Percentiles rank a stretch among this genome's conserved stretches.
Evolutionary conservation across 148 eudicot genomes (phyloP).

Genomic region (Chenopodium suecicum): DNA sequence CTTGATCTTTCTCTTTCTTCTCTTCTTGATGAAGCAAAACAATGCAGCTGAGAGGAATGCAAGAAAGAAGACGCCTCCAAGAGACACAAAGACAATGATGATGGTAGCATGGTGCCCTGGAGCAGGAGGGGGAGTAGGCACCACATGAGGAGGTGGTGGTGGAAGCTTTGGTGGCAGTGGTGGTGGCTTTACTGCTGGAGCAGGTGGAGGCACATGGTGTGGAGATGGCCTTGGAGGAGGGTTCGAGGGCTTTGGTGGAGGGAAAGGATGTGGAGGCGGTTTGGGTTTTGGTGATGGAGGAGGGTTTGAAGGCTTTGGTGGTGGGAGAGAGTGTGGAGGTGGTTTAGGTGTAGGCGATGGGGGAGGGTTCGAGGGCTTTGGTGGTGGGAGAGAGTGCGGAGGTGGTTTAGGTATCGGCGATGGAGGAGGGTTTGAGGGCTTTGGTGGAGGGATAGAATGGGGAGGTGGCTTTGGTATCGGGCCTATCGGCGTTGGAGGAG

Average conservation of each 20-base stretch:
- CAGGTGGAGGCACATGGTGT: conserved; percentile 29
- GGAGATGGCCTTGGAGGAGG: conserved; percentile 45
- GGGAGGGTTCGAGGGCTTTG: conserved; percentile 30
- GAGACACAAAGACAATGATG: conserved; percentile 55
- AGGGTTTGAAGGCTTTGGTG: conserved; percentile 23
- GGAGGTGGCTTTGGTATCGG: conserved; percentile 27
- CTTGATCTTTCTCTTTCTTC: conserved; percentile 44
- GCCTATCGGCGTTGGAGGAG: conserved; percentile 23
- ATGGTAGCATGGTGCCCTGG: conserved; percentile 54
- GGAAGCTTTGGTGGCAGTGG: conserved; percentile 35
- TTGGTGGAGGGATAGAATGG: conserved; percentile 25
- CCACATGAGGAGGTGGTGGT: conserved; percentile 39
- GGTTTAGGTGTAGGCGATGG: conserved; percentile 34
- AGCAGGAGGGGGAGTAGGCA: conserved; percentile 43
- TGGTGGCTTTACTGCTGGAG: conserved; percentile 37
- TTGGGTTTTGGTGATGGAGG: conserved; percentile 36
- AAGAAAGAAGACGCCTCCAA: conserved; percentile 81
- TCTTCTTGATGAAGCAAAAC: conserved; percentile 65
- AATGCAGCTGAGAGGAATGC: conserved; percentile 61
- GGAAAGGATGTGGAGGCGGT: conserved; percentile 34
- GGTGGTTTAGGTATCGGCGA: conserved; percentile 15
- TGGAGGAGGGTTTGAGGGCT: conserved; percentile 12
- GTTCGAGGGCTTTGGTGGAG: conserved; percentile 23
- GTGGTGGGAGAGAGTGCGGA: conserved; percentile 19
- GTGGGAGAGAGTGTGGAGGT: conserved; percentile 26